These are phyloP conservation scores for Alternaria hordeiaustralica DNA, from an alignment of 2,329 filamentous ascomycete species.

Conservation along the genomic window DNA sequence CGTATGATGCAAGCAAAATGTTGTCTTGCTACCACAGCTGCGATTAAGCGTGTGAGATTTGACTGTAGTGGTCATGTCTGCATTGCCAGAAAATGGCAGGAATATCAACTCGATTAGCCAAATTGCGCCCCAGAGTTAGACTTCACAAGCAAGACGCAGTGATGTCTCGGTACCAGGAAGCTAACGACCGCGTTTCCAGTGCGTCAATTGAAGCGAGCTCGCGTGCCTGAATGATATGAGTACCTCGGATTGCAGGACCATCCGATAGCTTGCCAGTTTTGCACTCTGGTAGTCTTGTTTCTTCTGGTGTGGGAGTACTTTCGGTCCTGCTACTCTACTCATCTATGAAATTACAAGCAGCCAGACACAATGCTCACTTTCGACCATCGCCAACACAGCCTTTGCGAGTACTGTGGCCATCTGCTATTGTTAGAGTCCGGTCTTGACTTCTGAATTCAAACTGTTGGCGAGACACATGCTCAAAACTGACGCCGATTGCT, in stretches of 20 bases:
- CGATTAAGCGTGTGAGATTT: slow-evolving; percentile 24
- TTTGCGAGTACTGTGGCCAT: not conserved
- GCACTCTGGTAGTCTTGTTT: not conserved
- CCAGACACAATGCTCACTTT: not conserved
- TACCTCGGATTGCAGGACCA: not conserved
- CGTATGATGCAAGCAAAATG: slow-evolving; percentile 9
- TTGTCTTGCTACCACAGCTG: slow-evolving; percentile 28
- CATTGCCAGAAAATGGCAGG: slow-evolving; percentile 6
- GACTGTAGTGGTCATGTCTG: slow-evolving; percentile 8
- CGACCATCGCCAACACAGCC: not conserved
- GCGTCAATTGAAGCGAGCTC: not conserved
- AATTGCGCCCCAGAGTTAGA: slow-evolving; percentile 3
- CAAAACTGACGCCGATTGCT: not conserved
- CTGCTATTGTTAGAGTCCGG: not conserved
- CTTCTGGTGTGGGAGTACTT: not conserved
- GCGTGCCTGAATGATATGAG: not conserved
- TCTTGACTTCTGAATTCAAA: not conserved
- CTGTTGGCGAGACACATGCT: not conserved
- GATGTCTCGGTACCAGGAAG: slow-evolving; percentile 1
- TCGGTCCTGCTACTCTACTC: not conserved
- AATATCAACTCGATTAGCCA: slow-evolving; percentile 12
- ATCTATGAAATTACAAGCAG: not conserved
- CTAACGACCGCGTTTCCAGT: not conserved
- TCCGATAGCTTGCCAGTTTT: not conserved
- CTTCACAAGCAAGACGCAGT: slow-evolving; percentile 1